Evolutionary conservation across 2,329 filamentous ascomycete genomes (phyloP).

Genomic region (Arthroderma sp.): DNA sequence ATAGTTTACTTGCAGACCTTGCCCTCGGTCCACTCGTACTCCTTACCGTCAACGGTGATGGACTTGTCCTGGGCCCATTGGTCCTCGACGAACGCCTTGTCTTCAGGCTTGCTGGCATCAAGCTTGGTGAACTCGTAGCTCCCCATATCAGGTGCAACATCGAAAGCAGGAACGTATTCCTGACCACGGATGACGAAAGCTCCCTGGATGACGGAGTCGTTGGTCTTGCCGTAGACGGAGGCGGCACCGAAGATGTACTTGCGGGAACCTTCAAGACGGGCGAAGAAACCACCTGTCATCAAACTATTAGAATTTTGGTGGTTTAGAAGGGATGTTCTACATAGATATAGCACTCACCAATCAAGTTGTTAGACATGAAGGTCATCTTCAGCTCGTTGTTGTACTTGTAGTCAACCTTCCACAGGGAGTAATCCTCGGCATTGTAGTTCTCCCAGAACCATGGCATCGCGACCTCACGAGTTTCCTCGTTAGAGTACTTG

Average conservation of each 20-base stretch:
- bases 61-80: slow-evolving; percentile 90
- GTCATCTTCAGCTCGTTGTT: slow-evolving; percentile 92
- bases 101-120: slow-evolving; percentile 71
- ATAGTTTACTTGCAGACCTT: slow-evolving; percentile 94
- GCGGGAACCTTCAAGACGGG: slow-evolving; percentile 89
- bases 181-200: slow-evolving; percentile 92
- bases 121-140: slow-evolving; percentile 96
- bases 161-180: slow-evolving; percentile 73
- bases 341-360: slow-evolving; percentile 43
- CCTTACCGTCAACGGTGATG: slow-evolving; percentile 69
- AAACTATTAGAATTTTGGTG: neutral
- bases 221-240: slow-evolving; percentile 79
- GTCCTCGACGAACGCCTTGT: slow-evolving; percentile 73
- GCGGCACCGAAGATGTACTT: slow-evolving; percentile 93
- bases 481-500: slow-evolving; percentile 94
- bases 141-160: slow-evolving; percentile 95
- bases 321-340: too few species aligned
- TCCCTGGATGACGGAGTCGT: slow-evolving; percentile 83
- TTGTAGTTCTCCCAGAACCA: slow-evolving; percentile 98
- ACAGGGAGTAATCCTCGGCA: slow-evolving; percentile 90
- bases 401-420: slow-evolving; percentile 96
- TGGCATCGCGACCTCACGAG: slow-evolving; percentile 66
- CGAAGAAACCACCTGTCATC: slow-evolving; percentile 69
- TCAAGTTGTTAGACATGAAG: slow-evolving; percentile 99
- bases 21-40: slow-evolving; percentile 75